Percentiles rank a stretch among this genome's conserved stretches.
phyloP scores from a whole-genome alignment of 2,329 filamentous ascomycete species.

The Fusarium setosum region DNA sequence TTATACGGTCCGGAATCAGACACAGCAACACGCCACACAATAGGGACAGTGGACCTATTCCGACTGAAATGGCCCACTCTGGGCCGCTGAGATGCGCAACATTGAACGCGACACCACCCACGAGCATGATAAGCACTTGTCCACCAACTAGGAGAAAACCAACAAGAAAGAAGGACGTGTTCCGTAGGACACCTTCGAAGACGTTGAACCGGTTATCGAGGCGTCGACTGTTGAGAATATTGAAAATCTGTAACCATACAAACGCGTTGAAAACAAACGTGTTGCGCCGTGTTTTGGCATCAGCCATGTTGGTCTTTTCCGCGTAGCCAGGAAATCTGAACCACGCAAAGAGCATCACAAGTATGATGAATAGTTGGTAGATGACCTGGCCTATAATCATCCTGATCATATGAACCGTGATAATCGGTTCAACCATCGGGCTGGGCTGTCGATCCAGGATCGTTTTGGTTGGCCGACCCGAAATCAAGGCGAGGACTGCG shows the following conservation, averaged over 20 bases:
- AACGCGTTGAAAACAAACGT: constrained; percentile 77
- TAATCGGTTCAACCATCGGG: constrained; percentile 75
- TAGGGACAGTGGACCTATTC: constrained; percentile 80
- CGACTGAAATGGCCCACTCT: constrained; percentile 85
- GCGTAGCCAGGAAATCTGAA: constrained; percentile 61
- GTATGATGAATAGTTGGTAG: constrained; percentile 68
- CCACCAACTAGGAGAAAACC: constrained; percentile 47
- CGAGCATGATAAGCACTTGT: constrained; percentile 36
- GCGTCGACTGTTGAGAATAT: constrained; percentile 72
- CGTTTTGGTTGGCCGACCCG: constrained; percentile 68
- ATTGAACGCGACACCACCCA: constrained; percentile 74
- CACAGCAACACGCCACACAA: constrained; percentile 80
- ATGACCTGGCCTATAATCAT: constrained; percentile 72
- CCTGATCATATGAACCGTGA: constrained; percentile 77
- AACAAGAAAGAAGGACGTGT: constrained; percentile 35
- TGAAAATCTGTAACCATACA: constrained; percentile 80
- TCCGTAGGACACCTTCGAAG: constrained; percentile 72
- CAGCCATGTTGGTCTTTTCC: constrained; percentile 56
- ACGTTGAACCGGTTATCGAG: constrained; percentile 91
- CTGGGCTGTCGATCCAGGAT: constrained; percentile 65
- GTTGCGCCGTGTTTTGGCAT: no score
- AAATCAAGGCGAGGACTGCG: constrained; percentile 72
- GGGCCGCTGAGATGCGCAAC: constrained; percentile 70
- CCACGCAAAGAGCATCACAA: constrained; percentile 71
- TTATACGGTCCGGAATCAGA: constrained; percentile 79